A percentile compares a stretch with the other conserved stretches of the same genome.
phyloP scores from a whole-genome alignment of 2,329 filamentous ascomycete genomes.

The Graphiopsis chlorocephala region DNA sequence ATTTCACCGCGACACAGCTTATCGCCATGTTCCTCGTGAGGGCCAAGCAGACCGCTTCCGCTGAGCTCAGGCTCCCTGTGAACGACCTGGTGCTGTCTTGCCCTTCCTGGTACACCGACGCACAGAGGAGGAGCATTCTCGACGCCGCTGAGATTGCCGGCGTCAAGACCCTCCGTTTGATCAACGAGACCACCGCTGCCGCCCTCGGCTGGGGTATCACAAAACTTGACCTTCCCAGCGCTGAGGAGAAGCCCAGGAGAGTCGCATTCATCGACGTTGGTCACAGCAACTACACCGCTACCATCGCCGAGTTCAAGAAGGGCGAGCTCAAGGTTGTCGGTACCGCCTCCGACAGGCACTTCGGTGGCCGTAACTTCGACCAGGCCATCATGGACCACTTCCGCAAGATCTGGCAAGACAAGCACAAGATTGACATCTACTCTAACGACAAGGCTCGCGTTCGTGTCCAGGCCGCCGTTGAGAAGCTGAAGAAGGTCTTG shows the following conservation, averaged over 20 bases:
- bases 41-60: slow-evolving; percentile 81
- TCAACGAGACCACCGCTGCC: slow-evolving; percentile 97
- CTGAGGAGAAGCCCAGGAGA: slow-evolving; percentile 87
- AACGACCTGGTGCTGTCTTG: slow-evolving; percentile 92
- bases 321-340: slow-evolving; percentile 92
- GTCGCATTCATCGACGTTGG: slow-evolving; percentile 94
- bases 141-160: slow-evolving; percentile 93
- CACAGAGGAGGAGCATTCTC: slow-evolving; percentile 82
- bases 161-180: slow-evolving; percentile 85
- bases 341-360: slow-evolving; percentile 90
- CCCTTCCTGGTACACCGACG: slow-evolving; percentile 94
- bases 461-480: slow-evolving; percentile 81
- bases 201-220: slow-evolving; percentile 97
- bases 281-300: slow-evolving; percentile 92
- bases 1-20: slow-evolving; percentile 91
- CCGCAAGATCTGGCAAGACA: slow-evolving; percentile 91
- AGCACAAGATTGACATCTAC: slow-evolving; percentile 95
- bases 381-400: slow-evolving; percentile 93
- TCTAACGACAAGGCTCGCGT: slow-evolving; percentile 85
- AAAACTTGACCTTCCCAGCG: slow-evolving; percentile 83
- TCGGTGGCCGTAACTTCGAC: slow-evolving; percentile 97
- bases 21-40: slow-evolving; percentile 94
- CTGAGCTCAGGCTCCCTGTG: slow-evolving; percentile 86
- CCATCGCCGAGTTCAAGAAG: slow-evolving; percentile 94
- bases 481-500: slow-evolving; percentile 98